phyloP scores from a whole-genome alignment of 805 yeast genomes.

The Wickerhamomyces hampshirensis region DNA sequence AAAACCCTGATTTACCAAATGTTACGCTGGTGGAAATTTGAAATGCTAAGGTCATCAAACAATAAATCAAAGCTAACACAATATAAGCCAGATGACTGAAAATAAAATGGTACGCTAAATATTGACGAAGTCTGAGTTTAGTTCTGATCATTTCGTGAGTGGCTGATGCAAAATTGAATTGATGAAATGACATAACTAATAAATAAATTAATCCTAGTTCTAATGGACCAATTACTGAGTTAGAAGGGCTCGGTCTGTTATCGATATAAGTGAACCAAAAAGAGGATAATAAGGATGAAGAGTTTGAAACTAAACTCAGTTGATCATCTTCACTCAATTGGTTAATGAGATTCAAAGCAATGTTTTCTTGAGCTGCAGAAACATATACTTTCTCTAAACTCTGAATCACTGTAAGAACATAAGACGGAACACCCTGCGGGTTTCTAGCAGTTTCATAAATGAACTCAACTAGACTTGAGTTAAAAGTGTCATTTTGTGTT shows the following conservation, averaged over 20 bases:
- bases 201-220: slow-evolving; percentile 67
- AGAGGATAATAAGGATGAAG: slow-evolving; percentile 15
- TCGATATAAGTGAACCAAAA: slow-evolving; percentile 29
- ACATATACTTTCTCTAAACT: slow-evolving; percentile 10
- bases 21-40: slow-evolving; percentile 47
- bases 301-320: slow-evolving; percentile 21
- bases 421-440: slow-evolving; percentile 35
- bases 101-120: slow-evolving; percentile 42
- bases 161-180: slow-evolving; percentile 50
- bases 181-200: slow-evolving; percentile 65
- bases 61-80: slow-evolving; percentile 48
- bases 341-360: slow-evolving; percentile 9
- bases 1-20: slow-evolving; percentile 60
- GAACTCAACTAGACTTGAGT: slow-evolving; percentile 25
- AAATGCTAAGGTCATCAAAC: slow-evolving; percentile 56
- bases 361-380: slow-evolving; percentile 18
- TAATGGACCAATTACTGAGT: slow-evolving; percentile 46
- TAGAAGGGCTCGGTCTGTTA: slow-evolving; percentile 30
- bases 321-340: slow-evolving; percentile 11
- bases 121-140: slow-evolving; percentile 26
- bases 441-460: slow-evolving; percentile 61
- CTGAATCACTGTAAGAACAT: slow-evolving; percentile 36
- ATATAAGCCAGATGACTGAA: slow-evolving; percentile 45
- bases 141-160: slow-evolving; percentile 34
- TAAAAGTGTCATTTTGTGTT: slow-evolving; percentile 8